A percentile compares a stretch with the other conserved stretches of the same genome.
Conservation (phyloP, 2,329 filamentous ascomycete species). For the Mollisiaceae sp. region DNA sequence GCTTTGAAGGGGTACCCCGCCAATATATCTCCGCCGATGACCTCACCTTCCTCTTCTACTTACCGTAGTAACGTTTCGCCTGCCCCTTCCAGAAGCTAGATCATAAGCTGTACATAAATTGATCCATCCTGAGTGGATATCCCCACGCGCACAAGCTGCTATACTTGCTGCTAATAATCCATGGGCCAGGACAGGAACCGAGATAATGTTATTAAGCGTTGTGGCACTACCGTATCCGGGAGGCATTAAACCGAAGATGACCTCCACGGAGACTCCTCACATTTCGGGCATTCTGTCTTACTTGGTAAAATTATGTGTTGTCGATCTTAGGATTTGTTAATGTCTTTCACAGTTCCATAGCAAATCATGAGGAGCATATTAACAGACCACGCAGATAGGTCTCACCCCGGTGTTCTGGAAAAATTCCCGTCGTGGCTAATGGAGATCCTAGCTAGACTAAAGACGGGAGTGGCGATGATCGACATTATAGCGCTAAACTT, state of each 20-base stretch:
- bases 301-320: neutral
- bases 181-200: slow-evolving; percentile 13
- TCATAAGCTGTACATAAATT: neutral
- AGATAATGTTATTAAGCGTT: neutral
- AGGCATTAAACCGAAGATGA: neutral
- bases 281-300: neutral
- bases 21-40: slow-evolving; percentile 6
- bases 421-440: slow-evolving; percentile 4
- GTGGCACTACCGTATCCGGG: neutral
- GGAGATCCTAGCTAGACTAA: slow-evolving; percentile 8
- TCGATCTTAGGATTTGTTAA: neutral
- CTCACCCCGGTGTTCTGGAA: slow-evolving; percentile 12
- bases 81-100: neutral
- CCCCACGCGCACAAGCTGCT: neutral
- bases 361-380: neutral
- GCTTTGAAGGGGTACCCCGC: neutral
- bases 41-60: neutral
- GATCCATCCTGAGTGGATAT: neutral
- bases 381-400: neutral
- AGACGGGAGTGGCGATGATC: slow-evolving; percentile 25
- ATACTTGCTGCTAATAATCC: neutral
- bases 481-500: slow-evolving; percentile 15
- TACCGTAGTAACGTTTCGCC: slow-evolving; percentile 11
- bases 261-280: too few relatives aligned
- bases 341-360: neutral